These are phyloP conservation scores for Breynia disticha DNA, from an alignment of 441 rosid species.

Conservation along the genomic window DNA sequence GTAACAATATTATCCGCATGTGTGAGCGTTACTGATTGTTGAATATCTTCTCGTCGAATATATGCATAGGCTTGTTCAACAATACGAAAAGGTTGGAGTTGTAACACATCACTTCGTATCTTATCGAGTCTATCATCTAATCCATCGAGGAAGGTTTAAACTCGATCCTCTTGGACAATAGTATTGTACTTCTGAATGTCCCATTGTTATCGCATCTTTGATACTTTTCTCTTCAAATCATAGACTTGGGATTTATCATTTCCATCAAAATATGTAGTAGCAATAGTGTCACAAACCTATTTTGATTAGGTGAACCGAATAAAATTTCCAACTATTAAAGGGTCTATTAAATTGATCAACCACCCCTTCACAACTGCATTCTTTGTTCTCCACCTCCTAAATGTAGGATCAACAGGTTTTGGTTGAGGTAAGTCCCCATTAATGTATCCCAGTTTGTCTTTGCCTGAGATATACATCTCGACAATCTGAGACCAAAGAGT, in stretches of 20 bases:
- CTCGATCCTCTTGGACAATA: conserved; percentile 1
- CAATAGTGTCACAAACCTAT: background rate
- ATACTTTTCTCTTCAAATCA: background rate
- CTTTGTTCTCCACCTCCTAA: background rate
- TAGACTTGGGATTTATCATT: conserved; percentile 2
- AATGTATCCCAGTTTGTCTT: conserved; percentile 5
- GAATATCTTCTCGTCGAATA: background rate
- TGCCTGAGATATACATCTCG: conserved; percentile 6
- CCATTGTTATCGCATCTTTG: background rate
- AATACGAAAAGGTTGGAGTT: background rate
- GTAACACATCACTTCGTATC: background rate
- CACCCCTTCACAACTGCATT: background rate
- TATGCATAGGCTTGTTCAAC: conserved; percentile 7
- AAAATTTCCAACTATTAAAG: conserved; percentile 1
- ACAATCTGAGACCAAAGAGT: conserved; percentile 2
- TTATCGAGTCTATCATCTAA: background rate
- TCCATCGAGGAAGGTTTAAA: conserved; percentile 1
- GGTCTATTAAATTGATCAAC: conserved; percentile 2
- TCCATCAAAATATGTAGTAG: background rate
- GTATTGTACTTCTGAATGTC: conserved; percentile 2
- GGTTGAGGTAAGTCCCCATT: conserved; percentile 4
- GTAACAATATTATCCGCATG: background rate
- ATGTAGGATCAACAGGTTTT: background rate
- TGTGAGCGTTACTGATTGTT: background rate
- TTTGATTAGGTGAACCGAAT: background rate